Percentiles rank a stretch among this genome's conserved stretches.
Conservation (phyloP, 2,329 filamentous ascomycete species). For the Fusarium sp. region DNA sequence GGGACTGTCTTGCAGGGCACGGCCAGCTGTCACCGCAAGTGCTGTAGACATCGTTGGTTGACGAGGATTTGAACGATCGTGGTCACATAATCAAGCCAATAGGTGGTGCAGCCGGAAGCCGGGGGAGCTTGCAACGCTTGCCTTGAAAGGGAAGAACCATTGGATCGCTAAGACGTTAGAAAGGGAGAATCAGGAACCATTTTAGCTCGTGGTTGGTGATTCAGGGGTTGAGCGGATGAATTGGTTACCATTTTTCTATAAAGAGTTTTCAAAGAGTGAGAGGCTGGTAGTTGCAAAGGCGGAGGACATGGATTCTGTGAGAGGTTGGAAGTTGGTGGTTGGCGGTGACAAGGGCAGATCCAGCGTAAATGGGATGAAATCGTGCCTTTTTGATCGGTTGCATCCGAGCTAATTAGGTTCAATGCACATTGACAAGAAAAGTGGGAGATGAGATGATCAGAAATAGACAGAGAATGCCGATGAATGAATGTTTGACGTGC, state of each 20-base stretch:
- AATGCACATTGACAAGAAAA: slow-evolving; percentile 19
- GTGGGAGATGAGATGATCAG: slow-evolving; percentile 16
- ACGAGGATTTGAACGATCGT: slow-evolving; percentile 13
- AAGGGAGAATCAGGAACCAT: slow-evolving; percentile 30
- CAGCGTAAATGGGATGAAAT: slow-evolving; percentile 6
- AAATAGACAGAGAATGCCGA: neutral
- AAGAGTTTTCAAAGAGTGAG: slow-evolving; percentile 2
- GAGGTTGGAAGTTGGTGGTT: slow-evolving; percentile 19
- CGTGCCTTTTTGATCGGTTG: slow-evolving; percentile 38
- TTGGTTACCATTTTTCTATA: neutral
- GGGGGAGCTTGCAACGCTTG: slow-evolving; percentile 39
- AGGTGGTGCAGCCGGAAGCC: slow-evolving; percentile 36
- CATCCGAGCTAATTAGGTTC: slow-evolving; percentile 32
- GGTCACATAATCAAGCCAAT: slow-evolving; percentile 35
- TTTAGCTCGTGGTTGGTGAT: slow-evolving; percentile 26
- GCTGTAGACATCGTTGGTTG: slow-evolving; percentile 34
- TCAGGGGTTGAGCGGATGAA: slow-evolving; percentile 15
- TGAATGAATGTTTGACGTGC: slow-evolving; percentile 2
- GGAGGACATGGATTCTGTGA: slow-evolving; percentile 6
- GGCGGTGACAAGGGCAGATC: slow-evolving; percentile 13
- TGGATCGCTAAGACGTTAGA: slow-evolving; percentile 30
- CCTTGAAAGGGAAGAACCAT: slow-evolving; percentile 32
- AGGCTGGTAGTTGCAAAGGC: slow-evolving; percentile 19
- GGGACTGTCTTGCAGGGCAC: slow-evolving; percentile 25
- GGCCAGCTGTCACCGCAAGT: slow-evolving; percentile 45